Conservation (phyloP, 2,329 filamentous ascomycete species). For the Thyridium curvatum region DNA sequence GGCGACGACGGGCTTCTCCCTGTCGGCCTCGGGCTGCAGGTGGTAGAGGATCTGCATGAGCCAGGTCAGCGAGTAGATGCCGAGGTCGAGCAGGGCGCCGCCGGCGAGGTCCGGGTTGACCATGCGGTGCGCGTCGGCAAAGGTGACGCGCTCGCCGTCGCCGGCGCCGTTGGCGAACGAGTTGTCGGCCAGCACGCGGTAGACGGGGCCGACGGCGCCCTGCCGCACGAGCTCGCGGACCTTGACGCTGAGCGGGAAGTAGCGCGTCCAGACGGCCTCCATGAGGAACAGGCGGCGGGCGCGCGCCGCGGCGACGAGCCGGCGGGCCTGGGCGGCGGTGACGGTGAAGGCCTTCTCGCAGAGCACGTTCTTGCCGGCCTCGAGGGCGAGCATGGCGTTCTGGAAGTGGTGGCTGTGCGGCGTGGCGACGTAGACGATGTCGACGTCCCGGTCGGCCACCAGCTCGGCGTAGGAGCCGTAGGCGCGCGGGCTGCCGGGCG, state of each 20-base stretch:
- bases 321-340: conserved; percentile 69
- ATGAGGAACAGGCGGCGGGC: conserved; percentile 71
- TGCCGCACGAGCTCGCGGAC: conserved; percentile 57
- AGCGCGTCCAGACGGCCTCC: conserved; percentile 88
- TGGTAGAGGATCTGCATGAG: conserved; percentile 86
- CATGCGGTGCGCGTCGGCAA: conserved; percentile 64
- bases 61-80: conserved; percentile 87
- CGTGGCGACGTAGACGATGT: conserved; percentile 85
- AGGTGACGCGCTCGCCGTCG: conserved; percentile 50
- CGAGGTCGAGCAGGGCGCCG: conserved; percentile 76
- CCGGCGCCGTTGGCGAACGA: conserved; percentile 54
- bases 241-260: conserved; percentile 77
- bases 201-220: conserved; percentile 53
- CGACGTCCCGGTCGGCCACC: conserved; percentile 69
- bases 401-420: conserved; percentile 93
- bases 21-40: conserved; percentile 58
- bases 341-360: conserved; percentile 90
- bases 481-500: conserved; percentile 51
- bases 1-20: conserved; percentile 62
- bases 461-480: conserved; percentile 82
- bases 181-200: conserved; percentile 53
- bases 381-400: conserved; percentile 77
- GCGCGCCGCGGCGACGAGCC: conserved; percentile 64
- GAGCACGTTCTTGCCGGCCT: conserved; percentile 80
- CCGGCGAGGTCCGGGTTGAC: conserved; percentile 78